phyloP scores from a whole-genome alignment of 1,139 yeast species.

The Geotrichum carabidarum region DNA sequence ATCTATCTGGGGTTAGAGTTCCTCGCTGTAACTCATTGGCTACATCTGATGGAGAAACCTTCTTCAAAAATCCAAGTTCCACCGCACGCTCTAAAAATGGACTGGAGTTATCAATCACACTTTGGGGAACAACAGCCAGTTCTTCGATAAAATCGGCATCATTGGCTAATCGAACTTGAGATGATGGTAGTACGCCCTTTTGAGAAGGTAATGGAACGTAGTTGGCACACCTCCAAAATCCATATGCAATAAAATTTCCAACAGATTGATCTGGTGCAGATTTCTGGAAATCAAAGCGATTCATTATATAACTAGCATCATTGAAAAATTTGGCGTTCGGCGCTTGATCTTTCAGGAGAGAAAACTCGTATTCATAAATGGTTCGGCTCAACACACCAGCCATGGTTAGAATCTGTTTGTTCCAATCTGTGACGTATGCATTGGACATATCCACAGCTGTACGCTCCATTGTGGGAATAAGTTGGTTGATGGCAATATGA shows the following conservation, averaged over 20 bases:
- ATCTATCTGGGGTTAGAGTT: slow-evolving; percentile 25
- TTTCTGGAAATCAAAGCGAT: slow-evolving; percentile 33
- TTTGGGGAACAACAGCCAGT: slow-evolving; percentile 33
- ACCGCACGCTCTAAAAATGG: slow-evolving; percentile 32
- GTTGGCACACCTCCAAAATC: slow-evolving; percentile 36
- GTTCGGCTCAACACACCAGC: slow-evolving; percentile 39
- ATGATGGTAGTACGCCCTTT: slow-evolving; percentile 35
- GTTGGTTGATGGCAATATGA: slow-evolving; percentile 40
- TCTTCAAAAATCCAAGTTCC: slow-evolving; percentile 27
- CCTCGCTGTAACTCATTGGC: slow-evolving; percentile 30
- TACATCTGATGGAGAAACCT: slow-evolving; percentile 30
- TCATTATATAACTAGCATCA: slow-evolving; percentile 31
- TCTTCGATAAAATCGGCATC: slow-evolving; percentile 31
- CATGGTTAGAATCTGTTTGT: slow-evolving; percentile 38
- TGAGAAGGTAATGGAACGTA: slow-evolving; percentile 35
- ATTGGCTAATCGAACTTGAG: slow-evolving; percentile 33
- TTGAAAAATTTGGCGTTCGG: slow-evolving; percentile 20
- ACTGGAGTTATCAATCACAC: slow-evolving; percentile 27
- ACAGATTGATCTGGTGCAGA: slow-evolving; percentile 39
- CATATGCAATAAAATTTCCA: slow-evolving; percentile 36
- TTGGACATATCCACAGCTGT: slow-evolving; percentile 44
- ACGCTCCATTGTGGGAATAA: slow-evolving; percentile 44
- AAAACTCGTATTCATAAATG: slow-evolving; percentile 38
- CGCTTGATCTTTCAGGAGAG: slow-evolving; percentile 13
- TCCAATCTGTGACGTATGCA: slow-evolving; percentile 41